These are phyloP conservation scores for Fraxinus greggii DNA, from an alignment of 305 asterid species.

Conservation along the genomic window DNA sequence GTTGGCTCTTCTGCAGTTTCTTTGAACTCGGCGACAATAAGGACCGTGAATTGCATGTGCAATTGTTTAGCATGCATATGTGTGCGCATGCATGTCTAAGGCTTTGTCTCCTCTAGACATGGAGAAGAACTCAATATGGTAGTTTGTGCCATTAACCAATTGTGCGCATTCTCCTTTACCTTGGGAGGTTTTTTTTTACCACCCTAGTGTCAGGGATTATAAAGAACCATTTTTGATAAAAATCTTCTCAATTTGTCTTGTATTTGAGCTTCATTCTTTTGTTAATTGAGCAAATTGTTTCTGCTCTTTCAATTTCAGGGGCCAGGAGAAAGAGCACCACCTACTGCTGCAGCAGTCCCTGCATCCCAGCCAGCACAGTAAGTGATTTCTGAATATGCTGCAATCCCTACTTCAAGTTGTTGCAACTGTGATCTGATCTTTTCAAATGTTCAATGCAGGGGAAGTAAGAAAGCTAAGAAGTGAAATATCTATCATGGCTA, in stretches of 20 bases:
- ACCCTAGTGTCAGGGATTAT: neutral
- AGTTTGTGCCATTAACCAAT: neutral
- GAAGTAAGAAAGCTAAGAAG: constrained; percentile 57
- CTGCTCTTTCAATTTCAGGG: constrained; percentile 33
- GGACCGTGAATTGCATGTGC: neutral
- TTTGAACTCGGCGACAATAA: too few species aligned
- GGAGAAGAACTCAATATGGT: neutral
- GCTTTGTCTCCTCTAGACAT: neutral
- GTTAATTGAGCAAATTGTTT: neutral
- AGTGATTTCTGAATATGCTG: constrained; percentile 19
- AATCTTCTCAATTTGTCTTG: neutral
- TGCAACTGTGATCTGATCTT: neutral
- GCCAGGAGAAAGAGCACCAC: constrained; percentile 44
- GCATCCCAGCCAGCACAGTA: constrained; percentile 52
- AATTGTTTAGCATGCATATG: neutral
- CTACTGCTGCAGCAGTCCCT: constrained; percentile 41
- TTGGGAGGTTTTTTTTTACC: neutral
- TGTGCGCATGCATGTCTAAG: neutral
- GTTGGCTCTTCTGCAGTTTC: neutral
- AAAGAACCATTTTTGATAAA: neutral
- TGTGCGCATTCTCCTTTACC: neutral
- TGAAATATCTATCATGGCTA: constrained; percentile 27
- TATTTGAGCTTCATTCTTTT: neutral
- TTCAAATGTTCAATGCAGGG: constrained; percentile 39
- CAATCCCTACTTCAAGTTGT: neutral